Evolutionary conservation across 2,329 filamentous ascomycete species (phyloP).

Genomic region (Aspergillus hortae): DNA sequence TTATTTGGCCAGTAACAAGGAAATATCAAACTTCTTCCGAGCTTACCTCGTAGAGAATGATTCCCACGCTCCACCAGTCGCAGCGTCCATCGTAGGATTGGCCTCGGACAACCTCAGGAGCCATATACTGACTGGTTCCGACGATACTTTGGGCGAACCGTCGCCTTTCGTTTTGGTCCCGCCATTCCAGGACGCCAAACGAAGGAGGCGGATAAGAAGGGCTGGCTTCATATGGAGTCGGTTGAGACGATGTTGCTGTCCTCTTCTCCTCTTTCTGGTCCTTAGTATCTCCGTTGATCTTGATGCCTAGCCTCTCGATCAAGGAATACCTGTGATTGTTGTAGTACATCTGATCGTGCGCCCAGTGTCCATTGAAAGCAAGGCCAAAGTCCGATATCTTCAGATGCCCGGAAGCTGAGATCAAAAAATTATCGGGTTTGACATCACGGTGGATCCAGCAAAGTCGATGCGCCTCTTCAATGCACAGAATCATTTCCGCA

Average conservation of each 20-base stretch:
- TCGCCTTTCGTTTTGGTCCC: constrained; percentile 65
- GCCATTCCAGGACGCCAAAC: constrained; percentile 64
- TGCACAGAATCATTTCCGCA: constrained; percentile 91
- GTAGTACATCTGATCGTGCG: constrained; percentile 84
- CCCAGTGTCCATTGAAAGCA: constrained; percentile 93
- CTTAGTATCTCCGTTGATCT: constrained; percentile 68
- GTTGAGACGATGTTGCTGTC: constrained; percentile 12
- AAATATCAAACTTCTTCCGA: background rate
- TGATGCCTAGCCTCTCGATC: constrained; percentile 70
- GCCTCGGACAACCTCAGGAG: constrained; percentile 83
- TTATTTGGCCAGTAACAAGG: background rate
- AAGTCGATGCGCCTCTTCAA: constrained; percentile 86
- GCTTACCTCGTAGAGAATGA: constrained; percentile 79
- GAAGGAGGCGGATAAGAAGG: constrained; percentile 35
- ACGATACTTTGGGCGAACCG: constrained; percentile 80
- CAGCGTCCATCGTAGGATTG: constrained; percentile 85
- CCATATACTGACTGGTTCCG: constrained; percentile 97
- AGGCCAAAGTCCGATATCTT: constrained; percentile 97
- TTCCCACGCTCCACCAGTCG: constrained; percentile 94
- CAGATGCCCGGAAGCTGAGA: constrained; percentile 80
- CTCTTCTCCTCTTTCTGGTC: constrained; percentile 59
- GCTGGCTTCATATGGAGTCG: constrained; percentile 9
- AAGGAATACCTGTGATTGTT: constrained; percentile 77
- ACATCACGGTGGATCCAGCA: constrained; percentile 92
- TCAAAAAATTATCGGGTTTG: constrained; percentile 96